Conservation (phyloP, 257 asterid species). For the Solanum lycopersicoides region DNA sequence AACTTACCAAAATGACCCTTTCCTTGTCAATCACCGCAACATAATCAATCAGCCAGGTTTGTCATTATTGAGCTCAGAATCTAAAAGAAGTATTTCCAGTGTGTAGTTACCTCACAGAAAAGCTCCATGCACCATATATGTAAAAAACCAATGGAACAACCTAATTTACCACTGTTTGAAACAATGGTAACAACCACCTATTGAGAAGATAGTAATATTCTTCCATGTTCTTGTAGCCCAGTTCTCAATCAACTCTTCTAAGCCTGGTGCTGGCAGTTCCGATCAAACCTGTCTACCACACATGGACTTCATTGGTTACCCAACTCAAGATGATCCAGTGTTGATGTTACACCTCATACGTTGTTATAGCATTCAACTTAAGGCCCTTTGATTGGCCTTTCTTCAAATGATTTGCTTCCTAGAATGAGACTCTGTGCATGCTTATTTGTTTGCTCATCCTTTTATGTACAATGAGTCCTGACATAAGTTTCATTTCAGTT, state of each 20-base stretch:
- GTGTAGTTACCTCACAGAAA: not conserved
- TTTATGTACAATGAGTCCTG: not conserved
- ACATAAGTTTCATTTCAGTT: slow-evolving; percentile 31
- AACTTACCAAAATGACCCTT: not conserved
- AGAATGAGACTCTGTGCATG: not conserved
- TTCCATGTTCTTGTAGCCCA: not conserved
- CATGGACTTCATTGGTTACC: not conserved
- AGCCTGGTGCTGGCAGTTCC: not conserved
- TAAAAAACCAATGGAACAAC: not conserved
- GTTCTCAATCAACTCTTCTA: not conserved
- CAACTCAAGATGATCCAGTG: not conserved
- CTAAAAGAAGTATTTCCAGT: not conserved
- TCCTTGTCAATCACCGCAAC: not conserved
- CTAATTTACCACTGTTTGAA: not conserved
- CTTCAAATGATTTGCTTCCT: not conserved
- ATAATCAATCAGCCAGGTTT: not conserved
- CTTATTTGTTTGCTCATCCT: not conserved
- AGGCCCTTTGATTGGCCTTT: not conserved
- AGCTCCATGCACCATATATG: not conserved
- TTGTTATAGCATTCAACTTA: not conserved
- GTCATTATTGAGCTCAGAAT: not conserved
- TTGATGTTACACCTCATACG: not conserved
- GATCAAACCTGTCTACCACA: not conserved
- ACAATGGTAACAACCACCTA: not conserved
- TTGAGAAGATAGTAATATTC: not conserved